Percentiles rank a stretch among this genome's conserved stretches.
These are phyloP conservation scores for Sugiyamaella castrensis DNA, from an alignment of 1,139 yeast genomes.

Conservation along the genomic window DNA sequence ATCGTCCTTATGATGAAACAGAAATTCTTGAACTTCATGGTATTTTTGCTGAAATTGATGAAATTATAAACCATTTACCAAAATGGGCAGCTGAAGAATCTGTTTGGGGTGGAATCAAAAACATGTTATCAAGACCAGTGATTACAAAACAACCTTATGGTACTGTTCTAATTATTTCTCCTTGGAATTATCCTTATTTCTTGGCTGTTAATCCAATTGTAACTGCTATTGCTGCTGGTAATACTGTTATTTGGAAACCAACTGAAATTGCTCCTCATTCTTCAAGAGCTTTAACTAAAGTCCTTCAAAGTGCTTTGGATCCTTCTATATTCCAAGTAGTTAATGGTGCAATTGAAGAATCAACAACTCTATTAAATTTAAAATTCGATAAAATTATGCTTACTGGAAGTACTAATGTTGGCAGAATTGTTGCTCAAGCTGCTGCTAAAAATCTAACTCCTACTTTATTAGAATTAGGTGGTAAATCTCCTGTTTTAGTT, in stretches of 20 bases:
- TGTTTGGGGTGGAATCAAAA: constrained; percentile 47
- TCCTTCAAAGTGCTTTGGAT: constrained; percentile 56
- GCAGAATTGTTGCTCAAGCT: constrained; percentile 69
- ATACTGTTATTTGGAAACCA: constrained; percentile 76
- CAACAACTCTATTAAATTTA: constrained; percentile 60
- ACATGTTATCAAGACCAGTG: constrained; percentile 47
- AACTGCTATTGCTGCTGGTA: constrained; percentile 88
- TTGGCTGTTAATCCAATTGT: constrained; percentile 65
- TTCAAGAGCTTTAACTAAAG: constrained; percentile 51
- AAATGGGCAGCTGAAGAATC: constrained; percentile 59
- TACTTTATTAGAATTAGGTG: constrained; percentile 79
- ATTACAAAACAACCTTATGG: constrained; percentile 74
- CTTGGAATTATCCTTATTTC: constrained; percentile 82
- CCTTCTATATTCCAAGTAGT: constrained; percentile 57
- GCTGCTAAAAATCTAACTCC: constrained; percentile 89
- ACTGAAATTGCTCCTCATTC: constrained; percentile 71
- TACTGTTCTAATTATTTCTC: constrained; percentile 68
- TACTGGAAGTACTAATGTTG: constrained; percentile 79
- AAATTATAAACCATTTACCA: constrained; percentile 57
- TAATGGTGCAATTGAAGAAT: constrained; percentile 71
- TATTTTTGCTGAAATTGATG: constrained; percentile 54
- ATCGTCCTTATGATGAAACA: constrained; percentile 62
- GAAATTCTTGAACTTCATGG: constrained; percentile 54
- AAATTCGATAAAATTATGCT: constrained; percentile 81
- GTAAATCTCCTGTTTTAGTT: constrained; percentile 83